Evolutionary conservation across 108 stramenopile species (phyloP).

Genomic region (Phaeodactylum tricornutum): DNA sequence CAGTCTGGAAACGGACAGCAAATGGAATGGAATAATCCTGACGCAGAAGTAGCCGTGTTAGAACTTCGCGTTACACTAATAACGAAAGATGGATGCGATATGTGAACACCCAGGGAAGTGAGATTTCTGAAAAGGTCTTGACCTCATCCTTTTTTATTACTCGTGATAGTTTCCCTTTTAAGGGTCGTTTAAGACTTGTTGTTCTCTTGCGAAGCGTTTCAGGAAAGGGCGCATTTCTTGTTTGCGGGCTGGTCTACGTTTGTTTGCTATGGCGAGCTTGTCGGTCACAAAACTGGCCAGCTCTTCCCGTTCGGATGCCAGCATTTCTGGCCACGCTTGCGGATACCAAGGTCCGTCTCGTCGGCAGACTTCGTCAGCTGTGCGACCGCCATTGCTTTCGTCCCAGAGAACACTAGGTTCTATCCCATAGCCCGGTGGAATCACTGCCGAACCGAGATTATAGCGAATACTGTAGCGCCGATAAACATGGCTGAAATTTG

Average conservation of each 20-base stretch:
- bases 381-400: conserved; percentile 50
- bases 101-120: too few species aligned
- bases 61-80: too few species aligned
- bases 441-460: conserved; percentile 47
- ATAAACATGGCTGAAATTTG: conserved; percentile 20
- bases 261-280: conserved; percentile 1
- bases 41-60: too few species aligned
- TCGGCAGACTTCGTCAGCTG: conserved; percentile 39
- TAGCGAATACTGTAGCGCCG: conserved; percentile 72
- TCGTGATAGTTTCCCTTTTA: background rate
- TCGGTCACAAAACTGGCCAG: background rate
- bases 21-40: too few species aligned
- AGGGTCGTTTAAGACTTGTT: background rate
- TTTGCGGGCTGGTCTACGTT: conserved; percentile 2
- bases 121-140: too few species aligned
- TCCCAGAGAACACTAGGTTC: conserved; percentile 57
- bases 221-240: conserved; percentile 8
- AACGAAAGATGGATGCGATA: too few species aligned
- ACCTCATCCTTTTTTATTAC: too few species aligned
- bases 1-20: too few species aligned
- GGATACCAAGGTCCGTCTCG: conserved; percentile 70
- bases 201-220: background rate
- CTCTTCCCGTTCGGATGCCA: background rate
- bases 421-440: conserved; percentile 53
- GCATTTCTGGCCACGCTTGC: conserved; percentile 39